Evolutionary conservation across 306 rosid genomes (phyloP), one percentile per base, ranked within the genome.

Genomic region (Casuarina glauca): DNA sequence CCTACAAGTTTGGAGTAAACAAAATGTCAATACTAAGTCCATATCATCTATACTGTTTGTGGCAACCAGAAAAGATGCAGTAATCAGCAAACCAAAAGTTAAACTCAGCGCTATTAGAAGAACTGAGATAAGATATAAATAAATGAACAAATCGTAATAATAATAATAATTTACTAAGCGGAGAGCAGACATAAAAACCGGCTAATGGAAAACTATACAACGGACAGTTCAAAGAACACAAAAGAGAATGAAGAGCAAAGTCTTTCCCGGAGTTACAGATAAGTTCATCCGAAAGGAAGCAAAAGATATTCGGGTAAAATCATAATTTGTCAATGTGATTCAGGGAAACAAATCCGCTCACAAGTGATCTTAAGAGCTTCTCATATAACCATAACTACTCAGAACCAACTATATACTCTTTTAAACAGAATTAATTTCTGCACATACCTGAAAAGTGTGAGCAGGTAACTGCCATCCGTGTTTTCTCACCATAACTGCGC

Each of bases 391-490:
- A 8, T 17, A 67, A 62, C 1, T 36, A 10, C 19, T 36, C 44
- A 13, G 44, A 62, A 35, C 35, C 43, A 66, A 41, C 49, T 41
- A 42, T 20, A 17, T 39, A 66, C 35, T n/a, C 41, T 4, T 53
- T 57, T 41, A 46, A 8, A 20, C 44, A 32, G 69, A 68, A 26
- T 67, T 67, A 35, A 17, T 42, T 26, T 0, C 45, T 1, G 15
- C 50, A 1, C 11, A 20, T 45, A 94, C 98, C 97, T 94, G 98
- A 81, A 94, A 94, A 69, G 98, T 92, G 83, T 94, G 98, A 70
- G 98, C 98, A 42, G 98, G 98, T 69, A 94, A 79, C 62, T 94
- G 97, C 98, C 98, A 94, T 70, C 98, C 98, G 84, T 94, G 97
- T 80, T 94, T 90, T 79, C 98, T 86, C 84, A 92, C 97, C 98